phyloP scores from a whole-genome alignment of 495 filamentous ascomycete species.

The Trichodelitschia bisporula region DNA sequence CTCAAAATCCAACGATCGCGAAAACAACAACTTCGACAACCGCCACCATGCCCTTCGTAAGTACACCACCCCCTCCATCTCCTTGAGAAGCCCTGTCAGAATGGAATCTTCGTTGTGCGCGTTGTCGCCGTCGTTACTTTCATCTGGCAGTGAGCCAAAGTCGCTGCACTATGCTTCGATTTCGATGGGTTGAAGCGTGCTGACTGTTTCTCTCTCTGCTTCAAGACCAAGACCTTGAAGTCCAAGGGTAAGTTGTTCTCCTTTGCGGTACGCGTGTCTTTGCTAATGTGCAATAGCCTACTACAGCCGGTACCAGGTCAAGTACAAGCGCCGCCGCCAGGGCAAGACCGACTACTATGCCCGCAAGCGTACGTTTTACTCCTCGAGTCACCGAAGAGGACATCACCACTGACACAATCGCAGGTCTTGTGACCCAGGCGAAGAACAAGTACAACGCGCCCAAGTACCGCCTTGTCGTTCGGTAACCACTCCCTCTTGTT shows the following conservation, averaged over 20 bases:
- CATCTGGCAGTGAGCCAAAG: constrained; percentile 21
- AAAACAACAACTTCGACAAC: constrained; percentile 1
- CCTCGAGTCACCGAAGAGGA: no score
- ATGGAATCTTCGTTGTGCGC: background rate
- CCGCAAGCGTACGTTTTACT: no score
- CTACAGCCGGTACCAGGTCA: constrained; percentile 66
- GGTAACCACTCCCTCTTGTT: no score
- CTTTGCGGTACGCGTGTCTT: constrained; percentile 25
- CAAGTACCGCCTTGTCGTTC: constrained; percentile 98
- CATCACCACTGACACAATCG: no score
- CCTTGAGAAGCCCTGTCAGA: background rate
- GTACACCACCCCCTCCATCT: constrained; percentile 6
- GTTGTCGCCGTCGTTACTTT: constrained; percentile 2
- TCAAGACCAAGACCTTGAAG: constrained; percentile 86
- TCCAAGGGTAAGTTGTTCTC: constrained; percentile 94
- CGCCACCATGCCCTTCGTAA: constrained; percentile 20
- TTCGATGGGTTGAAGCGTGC: constrained; percentile 72
- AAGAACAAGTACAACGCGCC: constrained; percentile 99
- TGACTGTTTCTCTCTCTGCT: constrained; percentile 54
- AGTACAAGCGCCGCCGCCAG: constrained; percentile 90
- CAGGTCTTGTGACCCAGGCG: constrained; percentile 95
- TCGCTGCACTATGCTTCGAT: constrained; percentile 96
- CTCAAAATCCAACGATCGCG: background rate
- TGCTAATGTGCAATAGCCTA: constrained; percentile 6
- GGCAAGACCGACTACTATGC: constrained; percentile 99